Evolutionary conservation across 2,329 filamentous ascomycete species (phyloP).

Genomic region (Apiospora marii): DNA sequence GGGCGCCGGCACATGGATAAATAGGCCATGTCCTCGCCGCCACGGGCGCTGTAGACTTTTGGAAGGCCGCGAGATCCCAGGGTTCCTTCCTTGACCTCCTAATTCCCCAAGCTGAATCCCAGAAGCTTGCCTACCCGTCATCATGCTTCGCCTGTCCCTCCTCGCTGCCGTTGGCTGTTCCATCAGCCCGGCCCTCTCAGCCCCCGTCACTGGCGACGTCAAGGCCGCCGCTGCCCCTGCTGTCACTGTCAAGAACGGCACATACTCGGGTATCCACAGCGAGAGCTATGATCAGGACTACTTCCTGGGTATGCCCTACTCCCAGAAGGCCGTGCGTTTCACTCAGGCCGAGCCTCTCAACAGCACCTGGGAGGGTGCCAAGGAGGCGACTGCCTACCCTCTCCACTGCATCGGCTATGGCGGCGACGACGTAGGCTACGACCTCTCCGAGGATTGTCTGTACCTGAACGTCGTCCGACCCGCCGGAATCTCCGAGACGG

Average conservation of each 20-base stretch:
- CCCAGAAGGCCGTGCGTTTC: conserved; percentile 47
- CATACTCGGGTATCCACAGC: conserved; percentile 48
- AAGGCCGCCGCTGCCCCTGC: conserved; percentile 22
- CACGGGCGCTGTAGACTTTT: neutral
- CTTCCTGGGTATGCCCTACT: conserved; percentile 57
- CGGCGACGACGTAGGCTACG: conserved; percentile 34
- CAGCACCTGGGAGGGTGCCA: conserved; percentile 45
- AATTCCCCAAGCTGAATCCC: neutral
- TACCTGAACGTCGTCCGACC: conserved; percentile 42
- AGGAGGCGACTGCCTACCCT: conserved; percentile 50
- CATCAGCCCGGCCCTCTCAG: conserved; percentile 23
- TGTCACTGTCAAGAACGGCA: conserved; percentile 51
- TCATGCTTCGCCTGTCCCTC: conserved; percentile 26
- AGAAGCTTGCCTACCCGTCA: conserved; percentile 11
- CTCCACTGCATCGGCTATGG: conserved; percentile 54
- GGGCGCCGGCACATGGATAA: neutral
- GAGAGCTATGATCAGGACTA: conserved; percentile 52
- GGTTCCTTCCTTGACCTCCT: neutral
- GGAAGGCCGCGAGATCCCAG: conserved; percentile 8
- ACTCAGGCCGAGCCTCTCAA: conserved; percentile 54
- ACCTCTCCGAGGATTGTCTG: conserved; percentile 40
- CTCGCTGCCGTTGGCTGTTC: conserved; percentile 27
- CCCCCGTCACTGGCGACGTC: conserved; percentile 23
- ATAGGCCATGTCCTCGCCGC: conserved; percentile 1
- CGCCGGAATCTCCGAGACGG: conserved; percentile 30